Evolutionary conservation across 805 yeast genomes (phyloP).

Genomic region (Wickerhamomyces tratensis): DNA sequence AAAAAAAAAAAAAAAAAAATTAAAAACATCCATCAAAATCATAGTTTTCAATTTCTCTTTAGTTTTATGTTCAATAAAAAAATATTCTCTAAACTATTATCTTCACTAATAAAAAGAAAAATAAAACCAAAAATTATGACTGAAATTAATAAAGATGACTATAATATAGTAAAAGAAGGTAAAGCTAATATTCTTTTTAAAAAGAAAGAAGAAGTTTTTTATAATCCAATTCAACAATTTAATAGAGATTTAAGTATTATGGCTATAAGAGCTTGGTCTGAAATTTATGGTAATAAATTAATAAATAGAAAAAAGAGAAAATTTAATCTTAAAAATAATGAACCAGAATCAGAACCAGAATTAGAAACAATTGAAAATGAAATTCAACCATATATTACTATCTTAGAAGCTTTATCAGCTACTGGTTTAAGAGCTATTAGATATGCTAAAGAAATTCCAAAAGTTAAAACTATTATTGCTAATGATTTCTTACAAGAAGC

Average conservation of each 20-base stretch:
- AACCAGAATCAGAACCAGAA: constrained; percentile 4
- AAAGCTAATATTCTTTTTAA: constrained; percentile 76
- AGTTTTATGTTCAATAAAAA: no score
- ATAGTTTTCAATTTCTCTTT: no score
- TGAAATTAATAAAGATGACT: constrained; percentile 21
- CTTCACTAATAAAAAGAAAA: no score
- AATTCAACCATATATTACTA: constrained; percentile 37
- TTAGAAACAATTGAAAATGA: constrained; percentile 5
- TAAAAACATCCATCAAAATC: no score
- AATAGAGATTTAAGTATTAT: constrained; percentile 84
- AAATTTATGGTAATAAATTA: constrained; percentile 35
- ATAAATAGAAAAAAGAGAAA: constrained; percentile 24
- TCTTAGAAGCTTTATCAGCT: constrained; percentile 89
- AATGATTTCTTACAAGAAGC: constrained; percentile 86
- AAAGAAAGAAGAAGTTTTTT: constrained; percentile 76
- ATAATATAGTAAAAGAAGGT: constrained; percentile 58
- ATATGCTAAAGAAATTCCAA: constrained; percentile 85
- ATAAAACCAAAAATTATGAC: not conserved
- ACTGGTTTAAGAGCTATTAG: constrained; percentile 92
- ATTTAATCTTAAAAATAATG: constrained; percentile 13
- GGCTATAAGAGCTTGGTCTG: constrained; percentile 82
- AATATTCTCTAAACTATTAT: not conserved
- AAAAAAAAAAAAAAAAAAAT: no score
- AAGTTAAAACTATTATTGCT: constrained; percentile 66
- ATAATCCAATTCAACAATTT: constrained; percentile 94